Evolutionary conservation across 495 filamentous ascomycete genomes (phyloP).

Genomic region (Penicillium mononematosum): DNA sequence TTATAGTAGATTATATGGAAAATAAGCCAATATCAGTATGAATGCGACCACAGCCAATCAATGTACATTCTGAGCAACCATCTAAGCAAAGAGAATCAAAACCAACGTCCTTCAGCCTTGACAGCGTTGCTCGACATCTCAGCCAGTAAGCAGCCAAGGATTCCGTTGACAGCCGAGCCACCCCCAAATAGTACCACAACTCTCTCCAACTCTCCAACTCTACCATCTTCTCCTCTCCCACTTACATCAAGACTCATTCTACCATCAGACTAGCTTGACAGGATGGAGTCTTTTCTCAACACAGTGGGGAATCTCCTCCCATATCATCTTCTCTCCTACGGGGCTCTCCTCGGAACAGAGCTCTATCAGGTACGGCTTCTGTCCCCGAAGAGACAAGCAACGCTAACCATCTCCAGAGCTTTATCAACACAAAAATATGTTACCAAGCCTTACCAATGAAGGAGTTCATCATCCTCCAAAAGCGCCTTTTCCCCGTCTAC

Average conservation of each 20-base stretch:
- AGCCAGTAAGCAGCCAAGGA: slow-evolving; percentile 6
- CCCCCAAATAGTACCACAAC: neutral
- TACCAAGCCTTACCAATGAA: slow-evolving; percentile 45
- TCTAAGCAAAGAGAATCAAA: neutral
- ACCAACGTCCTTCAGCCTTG: neutral
- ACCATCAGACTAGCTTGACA: neutral
- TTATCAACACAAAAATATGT: slow-evolving; percentile 53
- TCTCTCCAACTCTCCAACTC: neutral
- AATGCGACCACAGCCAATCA: neutral
- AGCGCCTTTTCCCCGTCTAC: slow-evolving; percentile 55
- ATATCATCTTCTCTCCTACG: slow-evolving; percentile 53
- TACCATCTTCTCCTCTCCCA: neutral
- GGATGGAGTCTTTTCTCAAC: slow-evolving; percentile 20
- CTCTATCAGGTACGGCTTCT: slow-evolving; percentile 44
- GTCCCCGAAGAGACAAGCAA: neutral
- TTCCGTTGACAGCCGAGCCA: neutral
- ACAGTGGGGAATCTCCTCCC: slow-evolving; percentile 30
- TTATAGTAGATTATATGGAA: neutral
- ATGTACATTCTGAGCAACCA: neutral
- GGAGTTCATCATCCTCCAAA: slow-evolving; percentile 51
- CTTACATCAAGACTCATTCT: neutral
- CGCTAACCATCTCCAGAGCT: slow-evolving; percentile 33
- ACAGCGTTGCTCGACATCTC: neutral
- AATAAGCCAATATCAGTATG: neutral
- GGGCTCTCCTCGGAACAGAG: slow-evolving; percentile 50